Evolutionary conservation across 2,329 filamentous ascomycete species (phyloP).

Genomic region (Hypoxylon sp.): DNA sequence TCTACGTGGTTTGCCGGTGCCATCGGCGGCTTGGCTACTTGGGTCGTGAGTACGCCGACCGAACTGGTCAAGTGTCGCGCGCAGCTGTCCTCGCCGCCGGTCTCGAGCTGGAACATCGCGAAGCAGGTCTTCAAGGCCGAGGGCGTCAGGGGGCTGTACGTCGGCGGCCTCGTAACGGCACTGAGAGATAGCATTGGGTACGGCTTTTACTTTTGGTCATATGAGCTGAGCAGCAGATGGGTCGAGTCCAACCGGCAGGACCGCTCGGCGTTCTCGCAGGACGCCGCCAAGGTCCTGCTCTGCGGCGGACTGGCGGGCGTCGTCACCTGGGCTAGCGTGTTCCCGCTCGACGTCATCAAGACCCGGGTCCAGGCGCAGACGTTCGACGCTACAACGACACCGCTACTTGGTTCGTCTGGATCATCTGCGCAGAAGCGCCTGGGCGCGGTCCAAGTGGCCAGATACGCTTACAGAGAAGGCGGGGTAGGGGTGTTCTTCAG

Average conservation of each 20-base stretch:
- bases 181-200: conserved; percentile 90
- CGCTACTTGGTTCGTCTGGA: conserved; percentile 45
- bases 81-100: conserved; percentile 64
- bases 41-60: conserved; percentile 85
- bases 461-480: conserved; percentile 69
- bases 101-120: conserved; percentile 70
- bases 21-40: conserved; percentile 82
- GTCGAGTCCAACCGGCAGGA: conserved; percentile 49
- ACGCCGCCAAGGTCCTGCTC: conserved; percentile 72
- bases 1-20: conserved; percentile 83
- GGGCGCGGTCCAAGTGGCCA: conserved; percentile 70
- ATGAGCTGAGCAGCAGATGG: conserved; percentile 75
- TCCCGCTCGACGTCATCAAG: conserved; percentile 91
- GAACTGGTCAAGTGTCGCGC: conserved; percentile 91
- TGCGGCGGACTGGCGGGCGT: conserved; percentile 90
- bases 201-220: conserved; percentile 96
- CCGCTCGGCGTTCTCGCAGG: conserved; percentile 47
- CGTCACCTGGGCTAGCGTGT: conserved; percentile 88
- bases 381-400: conserved; percentile 39
- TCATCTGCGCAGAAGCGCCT: conserved; percentile 42
- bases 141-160: conserved; percentile 77
- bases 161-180: conserved; percentile 82
- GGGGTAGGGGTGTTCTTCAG: conserved; percentile 73
- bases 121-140: conserved; percentile 64
- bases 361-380: conserved; percentile 85